Base-by-base conservation (phyloP, 2,329 filamentous ascomycete species). In the Curvularia lunata region DNA sequence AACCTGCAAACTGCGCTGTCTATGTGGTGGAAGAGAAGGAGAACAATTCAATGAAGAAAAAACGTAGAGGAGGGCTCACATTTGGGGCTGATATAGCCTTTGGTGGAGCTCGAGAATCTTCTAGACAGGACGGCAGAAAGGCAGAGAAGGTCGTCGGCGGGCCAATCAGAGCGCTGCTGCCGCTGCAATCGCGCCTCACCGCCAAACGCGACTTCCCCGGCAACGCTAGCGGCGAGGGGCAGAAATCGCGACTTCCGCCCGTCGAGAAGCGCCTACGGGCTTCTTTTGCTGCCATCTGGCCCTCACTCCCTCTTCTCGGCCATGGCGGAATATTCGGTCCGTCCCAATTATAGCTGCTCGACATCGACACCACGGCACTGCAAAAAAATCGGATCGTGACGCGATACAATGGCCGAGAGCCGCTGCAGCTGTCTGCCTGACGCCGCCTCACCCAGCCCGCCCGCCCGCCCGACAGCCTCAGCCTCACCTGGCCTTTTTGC, bases 51-150 rank as follows among this genome's bases (percentile, higher is more conserved):
- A 65, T 67, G 63, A 62, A 63, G 65, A 62, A 59, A 54, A 55
- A 37, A 67, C 42, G 58, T 28, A 49, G 54, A 54, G 54, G 54
- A 43, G 46, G 62, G 54, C 69, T 63, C 70, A 70, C 69, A 58
- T 63, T 66, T 66, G 59, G 52, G 34, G 62, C 61, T 70, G 59
- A 74, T 73, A 74, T 75, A 75, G 58, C 63, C 62, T 57, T 48
- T 65, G 62, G 67, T 68, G 69, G 67, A 72, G 69, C 67, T 74
- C 68, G 65, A 75, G 72, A 75, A 75, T 73, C 68, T 74, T 74
- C 72, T 73, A 74, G 71, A 72, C 65, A 70, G 60, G 60, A 57
- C 62, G 69, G 71, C 68, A 74, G 71, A 74, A 75, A 61, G 55
- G 52, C 63, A 65, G 63, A 67, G 70, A 74, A 74, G 63, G 56